Evolutionary conservation across 2,329 filamentous ascomycete genomes (phyloP), one percentile per base, ranked within the genome.

Genomic region (Monosporascus sp.): DNA sequence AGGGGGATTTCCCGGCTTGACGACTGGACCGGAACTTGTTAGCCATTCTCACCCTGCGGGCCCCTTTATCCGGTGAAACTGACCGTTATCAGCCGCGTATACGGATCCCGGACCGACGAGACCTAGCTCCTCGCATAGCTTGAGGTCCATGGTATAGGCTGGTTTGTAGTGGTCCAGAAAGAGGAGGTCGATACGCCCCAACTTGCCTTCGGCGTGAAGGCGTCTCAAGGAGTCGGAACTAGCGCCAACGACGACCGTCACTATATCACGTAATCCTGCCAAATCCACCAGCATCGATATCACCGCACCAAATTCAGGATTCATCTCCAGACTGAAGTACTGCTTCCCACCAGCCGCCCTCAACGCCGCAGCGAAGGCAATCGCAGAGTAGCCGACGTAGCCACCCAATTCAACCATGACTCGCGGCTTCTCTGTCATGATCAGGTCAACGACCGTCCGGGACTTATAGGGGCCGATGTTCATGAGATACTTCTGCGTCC

Each of bases 111-210:
- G 75, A 0, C 73, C 74, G 3, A 94, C 74, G 37, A 93, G 66
- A 0, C 77, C 79, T 5, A 92, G 72, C 39, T 87, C 77, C 71
- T 94, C 89, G 65, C 85, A 89, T 0, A 91, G 77, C 70, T 90
- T 90, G 55, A 93, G 69, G 61, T 94, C 90, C 0, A 81, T 78
- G 1, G 80, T 82, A 66, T 93, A 94, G 0, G 84, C 81, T 0
- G 86, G 85, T 69, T 93, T 92, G 70, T 86, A 86, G 68, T 94
- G 89, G 62, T 94, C 90, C 37, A 94, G 72, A 68, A 94, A 93
- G 68, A 91, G 74, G 39, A 92, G 70, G 60, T 90, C 87, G 54
- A 91, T 81, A 46, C 78, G 75, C 24, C 74, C 69, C 24, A 91
- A 66, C 5, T 66, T 62, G 0, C 82, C 82, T 3, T 74, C 67